Percentiles rank a stretch among this genome's conserved stretches.
Conservation (phyloP, 2,329 filamentous ascomycete genomes). For the Fusarium subglutinans region DNA sequence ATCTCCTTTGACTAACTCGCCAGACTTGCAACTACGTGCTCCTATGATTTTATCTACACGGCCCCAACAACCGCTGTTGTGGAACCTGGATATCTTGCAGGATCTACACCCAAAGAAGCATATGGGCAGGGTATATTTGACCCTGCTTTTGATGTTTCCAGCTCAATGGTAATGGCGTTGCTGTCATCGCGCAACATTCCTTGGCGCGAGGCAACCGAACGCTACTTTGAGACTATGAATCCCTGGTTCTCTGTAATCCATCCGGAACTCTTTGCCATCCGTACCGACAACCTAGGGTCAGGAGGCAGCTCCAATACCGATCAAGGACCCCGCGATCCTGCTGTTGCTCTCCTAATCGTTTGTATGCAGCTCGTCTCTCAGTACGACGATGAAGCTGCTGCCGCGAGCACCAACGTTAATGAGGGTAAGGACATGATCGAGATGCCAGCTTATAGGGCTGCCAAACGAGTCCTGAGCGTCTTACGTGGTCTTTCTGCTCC, state of each 20-base stretch:
- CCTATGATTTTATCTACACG: conserved; percentile 51
- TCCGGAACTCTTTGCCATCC: conserved; percentile 50
- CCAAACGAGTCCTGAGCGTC: conserved; percentile 51
- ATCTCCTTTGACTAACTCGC: not conserved
- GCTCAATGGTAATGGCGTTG: conserved; percentile 51
- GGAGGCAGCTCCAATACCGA: conserved; percentile 15
- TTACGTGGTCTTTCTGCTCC: conserved; percentile 49
- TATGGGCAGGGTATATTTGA: conserved; percentile 43
- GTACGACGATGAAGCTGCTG: conserved; percentile 50
- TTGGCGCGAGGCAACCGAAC: conserved; percentile 50
- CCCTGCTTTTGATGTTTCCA: conserved; percentile 47
- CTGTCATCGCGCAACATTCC: conserved; percentile 47
- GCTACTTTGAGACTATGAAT: conserved; percentile 54
- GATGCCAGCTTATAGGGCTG: conserved; percentile 50
- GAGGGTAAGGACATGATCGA: conserved; percentile 52
- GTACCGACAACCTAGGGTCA: conserved; percentile 28
- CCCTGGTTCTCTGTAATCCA: conserved; percentile 55
- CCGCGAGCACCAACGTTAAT: conserved; percentile 36
- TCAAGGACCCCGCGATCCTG: conserved; percentile 36
- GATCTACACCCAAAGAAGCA: conserved; percentile 37
- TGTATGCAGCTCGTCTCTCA: conserved; percentile 55
- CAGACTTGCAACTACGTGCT: conserved; percentile 46
- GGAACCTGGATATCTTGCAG: conserved; percentile 43
- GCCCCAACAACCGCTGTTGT: conserved; percentile 47
- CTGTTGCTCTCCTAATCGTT: conserved; percentile 52